Evolutionary conservation across 345 rosid genomes (phyloP).

Genomic region (Lagerstroemia speciosa): DNA sequence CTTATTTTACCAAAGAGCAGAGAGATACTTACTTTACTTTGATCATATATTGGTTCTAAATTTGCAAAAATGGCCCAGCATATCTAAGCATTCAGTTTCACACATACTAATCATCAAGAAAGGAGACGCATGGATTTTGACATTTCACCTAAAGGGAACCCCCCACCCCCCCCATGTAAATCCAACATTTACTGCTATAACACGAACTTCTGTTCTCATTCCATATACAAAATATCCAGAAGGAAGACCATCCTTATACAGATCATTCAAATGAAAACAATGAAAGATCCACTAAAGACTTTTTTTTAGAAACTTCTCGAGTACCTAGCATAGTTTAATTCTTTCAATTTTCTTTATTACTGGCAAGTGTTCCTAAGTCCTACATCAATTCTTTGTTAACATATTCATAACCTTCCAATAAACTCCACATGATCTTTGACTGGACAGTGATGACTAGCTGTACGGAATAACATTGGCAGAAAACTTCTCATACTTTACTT

Average conservation of each 20-base stretch:
- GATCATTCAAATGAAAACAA: neutral
- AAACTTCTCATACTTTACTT: neutral
- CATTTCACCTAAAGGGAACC: too few species aligned
- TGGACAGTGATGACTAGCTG: neutral
- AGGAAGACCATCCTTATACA: neutral
- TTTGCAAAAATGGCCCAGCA: too few species aligned
- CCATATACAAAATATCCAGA: neutral
- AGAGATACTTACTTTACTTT: too few species aligned
- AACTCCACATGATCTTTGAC: neutral
- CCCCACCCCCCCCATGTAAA: too few species aligned
- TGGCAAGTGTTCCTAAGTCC: neutral
- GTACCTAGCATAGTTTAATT: neutral
- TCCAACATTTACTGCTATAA: neutral
- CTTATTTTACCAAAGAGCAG: too few species aligned
- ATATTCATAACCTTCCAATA: neutral
- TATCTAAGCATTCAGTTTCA: too few species aligned
- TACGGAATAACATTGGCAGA: neutral
- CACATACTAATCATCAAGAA: too few species aligned
- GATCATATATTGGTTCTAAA: too few species aligned
- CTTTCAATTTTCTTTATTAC: neutral
- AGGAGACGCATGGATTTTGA: too few species aligned
- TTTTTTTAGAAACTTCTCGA: neutral
- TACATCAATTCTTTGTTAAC: neutral
- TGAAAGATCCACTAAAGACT: neutral
- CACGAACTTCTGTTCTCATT: neutral